phyloP scores from a whole-genome alignment of 305 asterid genomes.

The Rubia tinctorum region DNA sequence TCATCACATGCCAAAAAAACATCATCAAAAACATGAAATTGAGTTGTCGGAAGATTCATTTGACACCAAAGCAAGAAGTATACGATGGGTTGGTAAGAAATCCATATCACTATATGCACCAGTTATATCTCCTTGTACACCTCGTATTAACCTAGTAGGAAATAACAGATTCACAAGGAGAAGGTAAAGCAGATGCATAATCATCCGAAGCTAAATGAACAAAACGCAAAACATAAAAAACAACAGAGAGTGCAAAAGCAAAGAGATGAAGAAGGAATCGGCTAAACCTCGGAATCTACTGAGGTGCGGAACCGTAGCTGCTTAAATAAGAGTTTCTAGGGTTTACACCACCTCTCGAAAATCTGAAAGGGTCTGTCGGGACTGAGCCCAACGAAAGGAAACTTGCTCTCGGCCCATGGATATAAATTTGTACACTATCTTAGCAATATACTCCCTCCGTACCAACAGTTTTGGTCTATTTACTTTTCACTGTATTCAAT shows the following conservation, averaged over 20 bases:
- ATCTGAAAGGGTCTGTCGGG: too few relatives aligned
- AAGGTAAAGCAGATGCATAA: constrained; percentile 64
- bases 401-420: too few relatives aligned
- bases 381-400: too few relatives aligned
- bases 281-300: not conserved
- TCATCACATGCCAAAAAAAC: constrained; percentile 35
- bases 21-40: not conserved
- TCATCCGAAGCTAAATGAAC: too few relatives aligned
- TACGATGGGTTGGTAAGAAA: constrained; percentile 74
- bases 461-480: too few relatives aligned
- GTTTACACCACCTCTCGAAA: constrained; percentile 7
- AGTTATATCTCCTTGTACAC: constrained; percentile 49
- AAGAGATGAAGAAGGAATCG: too few relatives aligned
- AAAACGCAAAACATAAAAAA: not conserved
- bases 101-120: constrained; percentile 45
- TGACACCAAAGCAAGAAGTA: constrained; percentile 60
- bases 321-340: constrained; percentile 20
- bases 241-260: not conserved
- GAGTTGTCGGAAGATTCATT: constrained; percentile 51
- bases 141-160: not conserved
- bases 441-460: too few relatives aligned
- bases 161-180: constrained; percentile 32
- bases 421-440: too few relatives aligned
- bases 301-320: not conserved
- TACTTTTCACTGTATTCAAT: too few relatives aligned